Conservation (phyloP, 352 stramenopile genomes). For the Phytophthora multivora region DNA sequence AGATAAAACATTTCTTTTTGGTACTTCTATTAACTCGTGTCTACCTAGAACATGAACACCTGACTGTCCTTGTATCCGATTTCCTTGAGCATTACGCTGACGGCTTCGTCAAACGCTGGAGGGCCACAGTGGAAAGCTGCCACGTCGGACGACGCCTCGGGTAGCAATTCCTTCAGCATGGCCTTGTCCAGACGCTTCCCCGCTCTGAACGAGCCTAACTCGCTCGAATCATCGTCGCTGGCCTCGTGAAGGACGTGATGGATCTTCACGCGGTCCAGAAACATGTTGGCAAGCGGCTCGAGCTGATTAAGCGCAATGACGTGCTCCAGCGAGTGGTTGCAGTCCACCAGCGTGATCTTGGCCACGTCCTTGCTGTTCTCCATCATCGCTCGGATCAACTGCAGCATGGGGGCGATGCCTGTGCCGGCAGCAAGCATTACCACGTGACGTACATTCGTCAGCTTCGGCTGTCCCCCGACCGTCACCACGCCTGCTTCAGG, state of each 20-base stretch:
- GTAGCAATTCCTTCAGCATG: conserved; percentile 55
- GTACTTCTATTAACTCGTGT: not conserved
- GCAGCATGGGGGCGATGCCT: conserved; percentile 85
- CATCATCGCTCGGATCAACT: conserved; percentile 73
- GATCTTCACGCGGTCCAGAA: conserved; percentile 59
- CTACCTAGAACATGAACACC: conserved; percentile 47
- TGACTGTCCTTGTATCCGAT: conserved; percentile 58
- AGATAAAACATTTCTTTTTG: not conserved
- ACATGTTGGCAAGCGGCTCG: conserved; percentile 83
- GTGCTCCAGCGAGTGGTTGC: conserved; percentile 67
- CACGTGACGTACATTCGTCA: conserved; percentile 57
- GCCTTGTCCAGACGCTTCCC: conserved; percentile 51
- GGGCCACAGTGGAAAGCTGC: conserved; percentile 79
- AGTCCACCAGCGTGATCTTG: conserved; percentile 80
- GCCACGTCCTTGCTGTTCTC: conserved; percentile 57
- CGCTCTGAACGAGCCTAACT: conserved; percentile 58
- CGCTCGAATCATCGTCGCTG: conserved; percentile 45
- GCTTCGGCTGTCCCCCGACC: conserved; percentile 46
- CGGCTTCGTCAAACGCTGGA: conserved; percentile 70
- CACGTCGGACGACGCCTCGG: conserved; percentile 39
- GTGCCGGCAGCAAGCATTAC: conserved; percentile 79
- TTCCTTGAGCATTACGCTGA: conserved; percentile 45
- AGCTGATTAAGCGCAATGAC: conserved; percentile 77
- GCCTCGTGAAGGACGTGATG: conserved; percentile 68
- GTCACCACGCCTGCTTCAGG: conserved; percentile 54